Conservation (phyloP, 140 eudicot genomes). For the Senecio squalidus region DNA sequence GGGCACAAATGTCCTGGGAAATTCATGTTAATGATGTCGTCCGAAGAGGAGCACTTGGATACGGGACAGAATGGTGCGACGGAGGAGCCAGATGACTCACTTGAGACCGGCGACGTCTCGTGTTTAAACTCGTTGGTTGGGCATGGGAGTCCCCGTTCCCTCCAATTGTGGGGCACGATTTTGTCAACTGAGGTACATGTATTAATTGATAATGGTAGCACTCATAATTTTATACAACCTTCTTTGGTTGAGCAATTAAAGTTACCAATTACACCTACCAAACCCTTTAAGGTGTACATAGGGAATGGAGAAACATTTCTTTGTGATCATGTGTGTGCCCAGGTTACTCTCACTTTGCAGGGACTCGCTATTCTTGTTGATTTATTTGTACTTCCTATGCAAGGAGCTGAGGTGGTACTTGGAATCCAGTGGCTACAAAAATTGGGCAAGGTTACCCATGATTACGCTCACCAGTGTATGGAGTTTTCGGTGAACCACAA, state of each 20-base stretch:
- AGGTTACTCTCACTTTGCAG: neutral
- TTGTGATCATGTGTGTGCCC: neutral
- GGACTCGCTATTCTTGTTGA: neutral
- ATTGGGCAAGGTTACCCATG: neutral
- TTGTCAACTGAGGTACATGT: constrained; percentile 1
- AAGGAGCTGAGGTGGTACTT: constrained; percentile 8
- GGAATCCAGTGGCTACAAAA: constrained; percentile 11
- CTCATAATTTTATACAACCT: constrained; percentile 7
- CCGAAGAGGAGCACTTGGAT: constrained; percentile 7
- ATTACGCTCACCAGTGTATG: constrained; percentile 2
- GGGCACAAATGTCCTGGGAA: constrained; percentile 10
- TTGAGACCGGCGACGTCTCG: neutral
- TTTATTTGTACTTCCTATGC: neutral
- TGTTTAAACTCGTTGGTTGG: constrained; percentile 1
- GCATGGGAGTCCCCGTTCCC: constrained; percentile 3
- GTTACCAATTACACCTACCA: neutral
- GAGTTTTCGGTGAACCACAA: neutral
- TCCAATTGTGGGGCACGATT: constrained; percentile 2
- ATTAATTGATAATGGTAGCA: neutral
- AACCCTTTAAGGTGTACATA: neutral
- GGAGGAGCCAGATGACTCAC: neutral
- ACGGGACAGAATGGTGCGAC: neutral
- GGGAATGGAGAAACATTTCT: neutral
- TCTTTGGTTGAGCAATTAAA: neutral
- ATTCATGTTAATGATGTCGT: constrained; percentile 1